These are phyloP conservation scores for Talaromyces sp. DNA, from an alignment of 2,329 filamentous ascomycete genomes.

Conservation along the genomic window DNA sequence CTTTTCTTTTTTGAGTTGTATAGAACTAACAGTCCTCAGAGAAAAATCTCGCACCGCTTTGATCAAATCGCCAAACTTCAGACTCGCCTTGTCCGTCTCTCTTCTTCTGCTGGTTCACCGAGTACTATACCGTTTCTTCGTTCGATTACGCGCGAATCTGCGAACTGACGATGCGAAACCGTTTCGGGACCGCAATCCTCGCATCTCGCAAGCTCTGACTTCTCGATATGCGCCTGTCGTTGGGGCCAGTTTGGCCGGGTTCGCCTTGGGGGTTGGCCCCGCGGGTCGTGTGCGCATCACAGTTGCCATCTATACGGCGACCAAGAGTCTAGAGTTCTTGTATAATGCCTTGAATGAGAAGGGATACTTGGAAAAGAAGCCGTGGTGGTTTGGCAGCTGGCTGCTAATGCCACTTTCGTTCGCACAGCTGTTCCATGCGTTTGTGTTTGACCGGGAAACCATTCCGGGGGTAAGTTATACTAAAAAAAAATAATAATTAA, in stretches of 20 bases:
- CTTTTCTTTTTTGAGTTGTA: background rate
- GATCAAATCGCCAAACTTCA: slow-evolving; percentile 60
- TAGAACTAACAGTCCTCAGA: slow-evolving; percentile 18
- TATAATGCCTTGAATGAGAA: slow-evolving; percentile 80
- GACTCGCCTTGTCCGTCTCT: slow-evolving; percentile 77
- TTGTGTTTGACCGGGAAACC: slow-evolving; percentile 71
- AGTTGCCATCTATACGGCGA: slow-evolving; percentile 74
- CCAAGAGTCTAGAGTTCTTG: slow-evolving; percentile 75
- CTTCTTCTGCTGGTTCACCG: slow-evolving; percentile 84
- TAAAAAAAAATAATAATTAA: background rate
- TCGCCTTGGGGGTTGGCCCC: slow-evolving; percentile 73
- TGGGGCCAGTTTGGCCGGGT: slow-evolving; percentile 81
- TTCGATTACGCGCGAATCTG: slow-evolving; percentile 70
- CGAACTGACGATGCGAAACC: slow-evolving; percentile 73
- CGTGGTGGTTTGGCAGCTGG: slow-evolving; percentile 84
- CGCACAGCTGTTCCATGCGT: slow-evolving; percentile 71
- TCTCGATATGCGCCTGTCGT: slow-evolving; percentile 80
- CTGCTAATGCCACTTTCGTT: slow-evolving; percentile 70
- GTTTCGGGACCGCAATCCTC: slow-evolving; percentile 78
- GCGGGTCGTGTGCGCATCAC: slow-evolving; percentile 68
- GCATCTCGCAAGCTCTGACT: slow-evolving; percentile 67
- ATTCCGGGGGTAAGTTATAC: slow-evolving; percentile 53
- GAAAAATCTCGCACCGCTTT: slow-evolving; percentile 35
- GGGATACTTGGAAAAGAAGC: slow-evolving; percentile 61
- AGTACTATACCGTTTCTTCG: slow-evolving; percentile 84